Evolutionary conservation across 2,329 filamentous ascomycete species (phyloP).

Genomic region (Cytospora chrysosperma): DNA sequence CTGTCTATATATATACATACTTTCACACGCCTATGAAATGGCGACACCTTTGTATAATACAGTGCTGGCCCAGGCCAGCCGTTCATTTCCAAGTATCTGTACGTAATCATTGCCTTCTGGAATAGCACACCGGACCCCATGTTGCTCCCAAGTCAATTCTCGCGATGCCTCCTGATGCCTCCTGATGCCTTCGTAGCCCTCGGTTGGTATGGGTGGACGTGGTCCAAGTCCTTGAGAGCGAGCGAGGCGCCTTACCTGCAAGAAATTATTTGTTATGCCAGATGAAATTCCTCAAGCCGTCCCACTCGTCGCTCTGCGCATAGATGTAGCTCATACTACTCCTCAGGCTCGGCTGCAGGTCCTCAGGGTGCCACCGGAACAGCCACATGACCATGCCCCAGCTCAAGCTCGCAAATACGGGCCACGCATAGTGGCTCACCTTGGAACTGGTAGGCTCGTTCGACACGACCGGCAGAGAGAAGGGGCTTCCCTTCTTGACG

Average conservation of each 20-base stretch:
- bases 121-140: neutral
- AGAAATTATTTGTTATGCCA: conserved; percentile 70
- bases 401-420: conserved; percentile 83
- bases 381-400: conserved; percentile 97
- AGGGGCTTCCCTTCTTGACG: conserved; percentile 58
- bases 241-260: neutral
- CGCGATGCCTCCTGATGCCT: neutral
- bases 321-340: conserved; percentile 99
- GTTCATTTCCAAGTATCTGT: neutral
- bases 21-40: no score
- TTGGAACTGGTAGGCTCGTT: conserved; percentile 44
- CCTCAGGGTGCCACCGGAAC: conserved; percentile 88
- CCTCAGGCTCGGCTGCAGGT: conserved; percentile 84
- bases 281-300: conserved; percentile 78
- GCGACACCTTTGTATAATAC: neutral
- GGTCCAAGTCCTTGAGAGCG: neutral
- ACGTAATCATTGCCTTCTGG: neutral
- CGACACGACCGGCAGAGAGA: conserved; percentile 51
- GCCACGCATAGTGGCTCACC: conserved; percentile 78
- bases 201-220: neutral
- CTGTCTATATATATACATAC: neutral
- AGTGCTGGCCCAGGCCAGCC: neutral
- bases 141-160: neutral
- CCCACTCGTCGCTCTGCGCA: conserved; percentile 84
- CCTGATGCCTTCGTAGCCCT: neutral